Base-by-base conservation (phyloP, 2,329 filamentous ascomycete species). In the Berkeleyomyces basicola region DNA sequence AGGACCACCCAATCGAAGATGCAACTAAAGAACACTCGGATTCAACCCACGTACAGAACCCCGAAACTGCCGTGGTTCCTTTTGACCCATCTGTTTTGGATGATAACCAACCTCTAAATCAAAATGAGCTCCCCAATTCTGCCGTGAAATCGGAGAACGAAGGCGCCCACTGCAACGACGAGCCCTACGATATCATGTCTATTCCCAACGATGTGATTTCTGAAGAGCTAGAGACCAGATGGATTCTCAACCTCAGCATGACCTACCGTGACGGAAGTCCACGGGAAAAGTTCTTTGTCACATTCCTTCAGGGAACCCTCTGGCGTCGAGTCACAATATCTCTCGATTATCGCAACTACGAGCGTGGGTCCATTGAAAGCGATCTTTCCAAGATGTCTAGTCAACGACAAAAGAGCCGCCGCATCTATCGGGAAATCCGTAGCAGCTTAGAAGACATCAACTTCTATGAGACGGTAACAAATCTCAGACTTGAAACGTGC, bases 161-260 rank as follows among this genome's bases (percentile, higher is more conserved):
- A 7, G 39, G 40, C 14, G 51, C 43, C 6, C 43, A 44, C 23
- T 16, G 57, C 5, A 40, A 64, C 23, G 63, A 65, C 14, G 63
- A 64, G 23, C 51, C 44, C 10, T 57, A 59, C n/a, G 58, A 63
- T 42, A 11, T 11, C 14, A 57, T 47, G n/a, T 62, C 62, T 10
- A 51, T 64, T 9, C 49, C 58, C 6, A 62, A 58, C 44, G 76
- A 78, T 61, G 77, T 82, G 68, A 80, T 96, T 67, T 83, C 87
- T 67, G 83, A 88, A 66, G 92, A 97, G 72, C 79, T 96, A 62
- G 90, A 96, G 70, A 82, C 79, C 65, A 85, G 82, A 69, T 99
- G 93, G 93, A 97, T 99, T 65, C 78, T 99, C 68, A 99, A 99
- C 70, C 80, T 97, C 65, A 96, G 90, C 74, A 96, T 99, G 93